Conservation (phyloP, 73 alveolate species). For the Paramecium primaurelia region DNA sequence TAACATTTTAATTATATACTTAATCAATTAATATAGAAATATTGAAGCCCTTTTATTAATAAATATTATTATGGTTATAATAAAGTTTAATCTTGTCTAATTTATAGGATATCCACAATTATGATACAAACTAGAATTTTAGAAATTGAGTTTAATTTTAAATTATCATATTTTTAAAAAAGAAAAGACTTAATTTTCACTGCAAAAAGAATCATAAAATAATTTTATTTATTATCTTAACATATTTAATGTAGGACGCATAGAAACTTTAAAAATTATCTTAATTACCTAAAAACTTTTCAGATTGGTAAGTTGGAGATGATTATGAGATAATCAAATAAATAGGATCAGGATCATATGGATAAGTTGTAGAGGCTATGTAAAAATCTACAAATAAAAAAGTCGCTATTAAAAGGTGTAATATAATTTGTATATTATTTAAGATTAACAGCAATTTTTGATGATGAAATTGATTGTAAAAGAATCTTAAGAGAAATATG, state of each 20-base stretch:
- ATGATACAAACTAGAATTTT: not conserved
- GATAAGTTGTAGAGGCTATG: constrained; percentile 87
- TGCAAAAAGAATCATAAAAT: not conserved
- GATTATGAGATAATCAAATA: constrained; percentile 81
- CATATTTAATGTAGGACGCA: not conserved
- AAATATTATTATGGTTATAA: not conserved
- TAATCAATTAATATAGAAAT: not conserved
- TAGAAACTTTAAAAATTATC: constrained; percentile 39
- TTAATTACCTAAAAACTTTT: constrained; percentile 47
- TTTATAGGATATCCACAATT: not conserved
- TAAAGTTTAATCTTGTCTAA: not conserved
- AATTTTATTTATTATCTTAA: not conserved
- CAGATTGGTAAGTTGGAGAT: constrained; percentile 81
- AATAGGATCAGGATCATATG: constrained; percentile 94
- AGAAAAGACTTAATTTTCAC: not conserved
- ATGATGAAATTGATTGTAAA: constrained; percentile 91
- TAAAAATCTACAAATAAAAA: constrained; percentile 84
- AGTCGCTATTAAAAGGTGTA: constrained; percentile 72
- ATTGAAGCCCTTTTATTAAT: not conserved
- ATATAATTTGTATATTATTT: not conserved
- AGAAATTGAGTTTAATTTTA: not conserved
- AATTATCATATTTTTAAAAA: not conserved
- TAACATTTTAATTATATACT: not conserved
- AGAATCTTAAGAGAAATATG: constrained; percentile 87
- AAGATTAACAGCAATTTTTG: constrained; percentile 78